Conservation (phyloP, 2,329 filamentous ascomycete species). For the Fusarium aywerte region DNA sequence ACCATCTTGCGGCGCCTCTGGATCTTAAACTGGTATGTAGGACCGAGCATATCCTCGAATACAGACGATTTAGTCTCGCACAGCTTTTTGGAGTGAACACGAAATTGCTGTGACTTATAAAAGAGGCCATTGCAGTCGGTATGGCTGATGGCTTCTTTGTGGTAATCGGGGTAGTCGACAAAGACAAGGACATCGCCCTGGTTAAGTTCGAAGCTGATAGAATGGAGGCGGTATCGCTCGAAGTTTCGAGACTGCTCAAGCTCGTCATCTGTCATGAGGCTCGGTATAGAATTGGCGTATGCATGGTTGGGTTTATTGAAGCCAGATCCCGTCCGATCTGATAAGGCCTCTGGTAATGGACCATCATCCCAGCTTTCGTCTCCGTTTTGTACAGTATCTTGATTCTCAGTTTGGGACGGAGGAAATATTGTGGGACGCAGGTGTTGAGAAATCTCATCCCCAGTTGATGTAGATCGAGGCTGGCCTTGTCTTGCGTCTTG, state of each 20-base stretch:
- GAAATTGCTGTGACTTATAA: slow-evolving; percentile 53
- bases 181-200: slow-evolving; percentile 59
- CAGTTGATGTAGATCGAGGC: neutral
- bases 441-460: neutral
- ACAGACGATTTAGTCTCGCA: slow-evolving; percentile 58
- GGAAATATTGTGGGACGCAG: neutral
- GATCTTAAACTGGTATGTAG: slow-evolving; percentile 55
- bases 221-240: slow-evolving; percentile 47
- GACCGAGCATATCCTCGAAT: slow-evolving; percentile 59
- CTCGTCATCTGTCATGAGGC: slow-evolving; percentile 25
- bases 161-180: slow-evolving; percentile 52
- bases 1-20: slow-evolving; percentile 52
- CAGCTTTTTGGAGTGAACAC: slow-evolving; percentile 60
- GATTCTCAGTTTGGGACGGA: neutral
- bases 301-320: slow-evolving; percentile 35
- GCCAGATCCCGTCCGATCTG: slow-evolving; percentile 22
- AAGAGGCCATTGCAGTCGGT: slow-evolving; percentile 52
- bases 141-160: slow-evolving; percentile 23
- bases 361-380: neutral
- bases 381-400: neutral
- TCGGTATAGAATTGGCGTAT: neutral
- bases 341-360: slow-evolving; percentile 2
- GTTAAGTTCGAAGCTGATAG: slow-evolving; percentile 42
- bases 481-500: neutral
- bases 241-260: slow-evolving; percentile 40